phyloP scores from a whole-genome alignment of 805 yeast genomes.

The Barnettozyma sucrosica region DNA sequence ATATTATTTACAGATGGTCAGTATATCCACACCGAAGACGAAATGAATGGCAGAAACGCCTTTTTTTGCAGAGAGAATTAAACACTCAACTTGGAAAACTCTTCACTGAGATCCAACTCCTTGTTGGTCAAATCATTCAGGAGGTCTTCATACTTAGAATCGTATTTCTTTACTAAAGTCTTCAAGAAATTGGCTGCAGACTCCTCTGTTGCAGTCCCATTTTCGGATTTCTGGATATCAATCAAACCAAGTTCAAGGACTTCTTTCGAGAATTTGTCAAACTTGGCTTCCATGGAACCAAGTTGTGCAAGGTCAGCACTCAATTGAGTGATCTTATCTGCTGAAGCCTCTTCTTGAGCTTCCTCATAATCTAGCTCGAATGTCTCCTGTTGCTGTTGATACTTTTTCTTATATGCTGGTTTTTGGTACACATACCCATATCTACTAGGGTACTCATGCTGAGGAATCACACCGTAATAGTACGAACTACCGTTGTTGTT shows the following conservation, averaged over 20 bases:
- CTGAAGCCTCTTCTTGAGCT: neutral
- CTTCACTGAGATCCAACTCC: constrained; percentile 4
- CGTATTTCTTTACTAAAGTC: constrained; percentile 2
- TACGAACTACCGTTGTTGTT: neutral
- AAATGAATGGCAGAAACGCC: neutral
- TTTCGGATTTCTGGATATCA: neutral
- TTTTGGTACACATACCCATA: neutral
- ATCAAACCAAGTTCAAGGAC: constrained; percentile 5
- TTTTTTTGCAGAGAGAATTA: neutral
- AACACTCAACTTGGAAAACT: constrained; percentile 2
- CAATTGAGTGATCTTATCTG: neutral
- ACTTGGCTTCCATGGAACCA: neutral
- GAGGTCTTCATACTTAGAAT: constrained; percentile 5
- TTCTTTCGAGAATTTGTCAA: constrained; percentile 5
- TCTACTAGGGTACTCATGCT: neutral
- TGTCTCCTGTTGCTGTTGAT: neutral
- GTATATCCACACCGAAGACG: neutral
- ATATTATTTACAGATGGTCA: neutral
- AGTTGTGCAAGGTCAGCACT: neutral
- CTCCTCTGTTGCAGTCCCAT: neutral
- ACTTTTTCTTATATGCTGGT: neutral
- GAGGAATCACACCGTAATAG: neutral
- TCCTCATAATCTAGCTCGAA: neutral
- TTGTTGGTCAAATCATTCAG: constrained; percentile 8
- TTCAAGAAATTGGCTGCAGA: neutral